Percentiles rank a stretch among this genome's conserved stretches.
Conservation (phyloP, 257 asterid genomes). For the Nicotiana tabacum region DNA sequence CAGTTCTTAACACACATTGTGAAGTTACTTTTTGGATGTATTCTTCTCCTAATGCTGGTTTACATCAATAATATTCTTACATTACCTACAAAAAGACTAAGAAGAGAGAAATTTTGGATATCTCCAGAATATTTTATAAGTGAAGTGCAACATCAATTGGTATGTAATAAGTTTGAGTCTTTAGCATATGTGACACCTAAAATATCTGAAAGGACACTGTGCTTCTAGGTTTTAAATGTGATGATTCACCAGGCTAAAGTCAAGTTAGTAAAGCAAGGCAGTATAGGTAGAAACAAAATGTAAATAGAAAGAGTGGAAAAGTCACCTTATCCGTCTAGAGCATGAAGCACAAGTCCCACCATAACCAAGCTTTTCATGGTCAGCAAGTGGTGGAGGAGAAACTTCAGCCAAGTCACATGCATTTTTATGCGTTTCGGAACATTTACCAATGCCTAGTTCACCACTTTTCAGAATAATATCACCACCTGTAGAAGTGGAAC, state of each 20-base stretch:
- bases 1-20: neutral
- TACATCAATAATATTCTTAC: constrained; percentile 1
- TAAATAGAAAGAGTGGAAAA: neutral
- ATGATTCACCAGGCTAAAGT: neutral
- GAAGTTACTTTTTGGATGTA: neutral
- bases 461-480: constrained; percentile 20
- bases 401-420: constrained; percentile 24
- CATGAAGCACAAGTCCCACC: constrained; percentile 41
- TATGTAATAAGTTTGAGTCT: neutral
- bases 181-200: neutral
- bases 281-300: neutral
- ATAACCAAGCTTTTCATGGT: constrained; percentile 20
- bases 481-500: constrained; percentile 24
- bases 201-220: neutral
- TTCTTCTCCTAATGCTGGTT: neutral
- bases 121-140: neutral
- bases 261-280: neutral
- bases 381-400: constrained; percentile 24
- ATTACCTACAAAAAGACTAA: neutral
- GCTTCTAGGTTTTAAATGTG: neutral
- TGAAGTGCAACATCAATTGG: neutral
- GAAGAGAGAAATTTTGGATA: neutral
- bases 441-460: constrained; percentile 11
- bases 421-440: constrained; percentile 20
- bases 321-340: constrained; percentile 53